phyloP scores from a whole-genome alignment of 352 stramenopile genomes.

The Pythium coloratum region DNA sequence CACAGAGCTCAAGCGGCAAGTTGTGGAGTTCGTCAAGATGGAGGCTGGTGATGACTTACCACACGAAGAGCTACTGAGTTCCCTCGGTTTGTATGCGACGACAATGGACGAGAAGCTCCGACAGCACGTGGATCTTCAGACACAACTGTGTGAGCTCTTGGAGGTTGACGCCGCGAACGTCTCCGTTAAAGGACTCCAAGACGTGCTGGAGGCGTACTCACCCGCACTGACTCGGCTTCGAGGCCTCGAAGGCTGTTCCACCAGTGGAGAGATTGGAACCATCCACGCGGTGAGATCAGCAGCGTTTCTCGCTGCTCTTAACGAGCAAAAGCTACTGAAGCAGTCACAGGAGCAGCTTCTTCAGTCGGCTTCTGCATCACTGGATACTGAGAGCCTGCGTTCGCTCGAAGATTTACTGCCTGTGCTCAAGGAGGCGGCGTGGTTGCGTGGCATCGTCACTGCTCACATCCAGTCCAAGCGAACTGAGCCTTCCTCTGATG shows the following conservation, averaged over 20 bases:
- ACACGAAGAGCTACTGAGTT: not conserved
- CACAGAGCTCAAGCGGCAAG: not conserved
- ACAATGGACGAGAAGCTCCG: not conserved
- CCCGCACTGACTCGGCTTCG: constrained; percentile 9
- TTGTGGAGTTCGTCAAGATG: not conserved
- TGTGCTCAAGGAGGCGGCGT: constrained; percentile 8
- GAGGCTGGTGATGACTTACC: not conserved
- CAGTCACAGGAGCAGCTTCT: not conserved
- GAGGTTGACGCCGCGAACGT: not conserved
- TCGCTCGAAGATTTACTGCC: constrained; percentile 10
- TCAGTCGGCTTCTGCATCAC: not conserved
- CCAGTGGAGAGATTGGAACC: not conserved
- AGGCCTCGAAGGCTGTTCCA: not conserved
- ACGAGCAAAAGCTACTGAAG: not conserved
- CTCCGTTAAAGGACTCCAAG: not conserved
- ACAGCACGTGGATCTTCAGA: not conserved
- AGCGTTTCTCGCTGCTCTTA: constrained; percentile 1
- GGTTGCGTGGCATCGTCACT: constrained; percentile 2
- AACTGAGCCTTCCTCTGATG: not conserved
- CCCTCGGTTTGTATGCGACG: not conserved
- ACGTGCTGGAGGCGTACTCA: constrained; percentile 5
- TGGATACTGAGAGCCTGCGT: constrained; percentile 1
- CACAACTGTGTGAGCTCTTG: not conserved
- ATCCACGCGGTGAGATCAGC: not conserved
- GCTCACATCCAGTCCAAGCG: not conserved